These are phyloP conservation scores for Blastomyces emzantsi DNA, from an alignment of 2,329 filamentous ascomycete species.

Conservation along the genomic window DNA sequence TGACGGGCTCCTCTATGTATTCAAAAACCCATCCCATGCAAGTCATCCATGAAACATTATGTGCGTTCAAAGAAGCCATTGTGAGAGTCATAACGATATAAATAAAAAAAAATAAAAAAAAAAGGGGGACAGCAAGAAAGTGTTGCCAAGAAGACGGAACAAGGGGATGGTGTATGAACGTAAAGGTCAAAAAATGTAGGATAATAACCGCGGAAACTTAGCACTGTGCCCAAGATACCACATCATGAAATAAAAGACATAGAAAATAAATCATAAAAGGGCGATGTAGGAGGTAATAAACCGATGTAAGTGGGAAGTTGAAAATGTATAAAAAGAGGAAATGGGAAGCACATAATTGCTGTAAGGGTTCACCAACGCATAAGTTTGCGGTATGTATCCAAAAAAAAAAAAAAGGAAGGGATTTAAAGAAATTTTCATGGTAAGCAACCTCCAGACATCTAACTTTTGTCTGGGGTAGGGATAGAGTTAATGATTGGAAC, in stretches of 20 bases:
- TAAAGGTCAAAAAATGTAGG: not conserved
- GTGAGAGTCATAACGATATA: too few species aligned
- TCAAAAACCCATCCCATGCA: too few species aligned
- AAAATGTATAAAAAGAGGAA: not conserved
- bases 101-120: not conserved
- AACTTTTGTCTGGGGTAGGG: not conserved
- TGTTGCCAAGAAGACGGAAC: not conserved
- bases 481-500: slow-evolving; percentile 19
- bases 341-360: not conserved
- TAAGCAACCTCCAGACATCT: not conserved
- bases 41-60: too few species aligned
- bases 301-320: not conserved
- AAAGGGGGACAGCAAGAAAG: not conserved
- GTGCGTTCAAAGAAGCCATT: too few species aligned
- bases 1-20: too few species aligned
- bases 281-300: not conserved
- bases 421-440: not conserved
- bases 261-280: not conserved
- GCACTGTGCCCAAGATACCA: not conserved
- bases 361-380: too few species aligned
- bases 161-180: too few species aligned
- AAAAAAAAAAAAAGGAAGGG: not conserved
- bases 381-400: not conserved
- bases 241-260: not conserved
- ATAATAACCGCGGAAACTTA: not conserved